These are phyloP conservation scores for Hericium alpestre DNA, from an alignment of 768 basidiomycete species.

Conservation along the genomic window DNA sequence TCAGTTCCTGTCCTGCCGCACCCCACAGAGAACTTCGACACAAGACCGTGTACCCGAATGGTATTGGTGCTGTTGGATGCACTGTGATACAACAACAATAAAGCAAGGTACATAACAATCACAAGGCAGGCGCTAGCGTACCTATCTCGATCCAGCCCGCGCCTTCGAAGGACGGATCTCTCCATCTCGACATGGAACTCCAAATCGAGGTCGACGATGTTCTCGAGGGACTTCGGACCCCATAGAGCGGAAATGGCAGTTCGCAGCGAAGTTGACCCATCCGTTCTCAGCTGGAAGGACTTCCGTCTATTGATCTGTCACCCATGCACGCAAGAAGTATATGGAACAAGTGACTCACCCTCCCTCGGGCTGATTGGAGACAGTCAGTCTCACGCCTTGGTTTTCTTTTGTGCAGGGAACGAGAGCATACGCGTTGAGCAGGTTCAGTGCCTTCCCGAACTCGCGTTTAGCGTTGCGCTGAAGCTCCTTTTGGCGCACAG, in stretches of 20 bases:
- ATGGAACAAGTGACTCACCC: constrained; percentile 40
- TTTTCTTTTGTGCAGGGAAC: constrained; percentile 57
- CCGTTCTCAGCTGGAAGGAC: constrained; percentile 60
- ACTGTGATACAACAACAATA: constrained; percentile 8
- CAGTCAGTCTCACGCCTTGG: constrained; percentile 60
- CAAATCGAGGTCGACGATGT: constrained; percentile 64
- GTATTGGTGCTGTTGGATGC: constrained; percentile 17
- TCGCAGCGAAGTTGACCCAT: constrained; percentile 51
- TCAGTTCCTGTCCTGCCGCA: constrained; percentile 72
- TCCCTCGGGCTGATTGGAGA: constrained; percentile 55
- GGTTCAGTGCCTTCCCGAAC: constrained; percentile 70
- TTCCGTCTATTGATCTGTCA: constrained; percentile 35
- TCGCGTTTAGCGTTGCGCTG: constrained; percentile 84
- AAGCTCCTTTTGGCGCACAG: constrained; percentile 87
- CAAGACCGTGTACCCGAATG: constrained; percentile 62
- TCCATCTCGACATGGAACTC: constrained; percentile 62
- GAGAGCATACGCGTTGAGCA: constrained; percentile 83
- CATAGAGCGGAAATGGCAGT: constrained; percentile 67
- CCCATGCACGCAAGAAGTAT: neutral
- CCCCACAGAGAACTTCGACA: constrained; percentile 72
- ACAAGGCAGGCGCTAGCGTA: neutral
- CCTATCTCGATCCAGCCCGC: constrained; percentile 14
- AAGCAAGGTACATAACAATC: no score
- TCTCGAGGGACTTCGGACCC: constrained; percentile 73
- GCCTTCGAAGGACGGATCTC: constrained; percentile 34